phyloP scores from a whole-genome alignment of 257 asterid genomes.

The Perilla frutescens region DNA sequence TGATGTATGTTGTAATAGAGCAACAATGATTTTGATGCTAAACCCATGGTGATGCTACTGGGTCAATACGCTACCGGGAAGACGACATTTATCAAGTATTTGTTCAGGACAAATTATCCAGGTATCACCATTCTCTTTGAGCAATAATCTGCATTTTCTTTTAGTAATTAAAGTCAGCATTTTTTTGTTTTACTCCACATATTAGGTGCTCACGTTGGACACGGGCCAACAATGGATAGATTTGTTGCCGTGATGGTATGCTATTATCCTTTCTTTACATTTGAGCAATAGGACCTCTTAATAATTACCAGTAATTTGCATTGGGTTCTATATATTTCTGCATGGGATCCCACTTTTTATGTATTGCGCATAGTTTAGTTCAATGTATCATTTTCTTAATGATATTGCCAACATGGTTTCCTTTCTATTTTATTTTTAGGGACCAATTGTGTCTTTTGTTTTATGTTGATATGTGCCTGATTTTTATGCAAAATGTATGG shows the following conservation, averaged over 20 bases:
- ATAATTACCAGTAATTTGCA: constrained; percentile 13
- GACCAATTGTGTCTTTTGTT: background rate
- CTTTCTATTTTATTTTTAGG: background rate
- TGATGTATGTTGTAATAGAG: constrained; percentile 48
- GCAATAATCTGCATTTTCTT: constrained; percentile 16
- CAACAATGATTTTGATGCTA: constrained; percentile 96
- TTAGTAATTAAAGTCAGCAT: background rate
- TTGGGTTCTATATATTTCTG: constrained; percentile 25
- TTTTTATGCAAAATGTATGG: constrained; percentile 15
- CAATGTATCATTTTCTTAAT: background rate
- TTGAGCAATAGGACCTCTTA: background rate
- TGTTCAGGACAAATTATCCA: constrained; percentile 83
- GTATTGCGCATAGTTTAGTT: background rate
- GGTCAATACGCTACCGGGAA: constrained; percentile 99
- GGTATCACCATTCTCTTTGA: constrained; percentile 49
- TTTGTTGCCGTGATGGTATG: constrained; percentile 97
- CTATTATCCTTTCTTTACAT: constrained; percentile 13
- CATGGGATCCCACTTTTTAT: constrained; percentile 19
- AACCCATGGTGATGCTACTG: constrained; percentile 99
- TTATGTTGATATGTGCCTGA: background rate
- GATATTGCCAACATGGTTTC: background rate
- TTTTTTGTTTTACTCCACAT: constrained; percentile 22
- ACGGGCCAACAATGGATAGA: constrained; percentile 99
- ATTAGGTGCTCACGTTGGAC: constrained; percentile 97
- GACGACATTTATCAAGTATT: constrained; percentile 94